Evolutionary conservation across 441 rosid genomes (phyloP).

Genomic region (Jatropha multifida): DNA sequence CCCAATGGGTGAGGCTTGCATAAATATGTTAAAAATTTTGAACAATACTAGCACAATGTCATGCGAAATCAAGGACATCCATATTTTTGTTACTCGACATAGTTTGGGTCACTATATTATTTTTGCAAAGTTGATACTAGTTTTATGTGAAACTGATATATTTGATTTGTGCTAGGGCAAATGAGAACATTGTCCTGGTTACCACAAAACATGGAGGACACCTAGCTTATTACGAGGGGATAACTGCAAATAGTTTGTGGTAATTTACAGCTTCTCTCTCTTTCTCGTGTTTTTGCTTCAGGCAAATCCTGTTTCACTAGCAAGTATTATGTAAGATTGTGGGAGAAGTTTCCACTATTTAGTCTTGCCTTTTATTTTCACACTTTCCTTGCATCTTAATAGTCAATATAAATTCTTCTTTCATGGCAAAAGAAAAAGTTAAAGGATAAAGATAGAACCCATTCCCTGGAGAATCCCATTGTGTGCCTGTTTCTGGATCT

Average conservation of each 20-base stretch:
- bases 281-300: not conserved
- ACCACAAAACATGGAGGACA: slow-evolving; percentile 85
- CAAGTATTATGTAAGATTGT: not conserved
- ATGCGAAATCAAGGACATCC: too few relatives aligned
- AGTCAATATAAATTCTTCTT: not conserved
- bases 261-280: slow-evolving; percentile 32
- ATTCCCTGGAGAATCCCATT: too few relatives aligned
- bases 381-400: not conserved
- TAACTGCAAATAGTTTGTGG: slow-evolving; percentile 65
- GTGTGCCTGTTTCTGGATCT: too few relatives aligned
- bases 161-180: slow-evolving; percentile 46
- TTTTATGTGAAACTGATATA: slow-evolving; percentile 3
- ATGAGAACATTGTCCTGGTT: slow-evolving; percentile 66
- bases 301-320: too few relatives aligned
- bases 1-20: not conserved
- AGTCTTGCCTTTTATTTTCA: not conserved
- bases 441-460: too few relatives aligned
- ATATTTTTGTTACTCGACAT: too few relatives aligned
- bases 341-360: not conserved
- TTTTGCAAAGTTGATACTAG: not conserved
- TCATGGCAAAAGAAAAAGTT: not conserved
- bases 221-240: slow-evolving; percentile 46
- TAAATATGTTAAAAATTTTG: not conserved
- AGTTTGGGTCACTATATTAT: not conserved
- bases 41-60: too few relatives aligned